These are phyloP conservation scores for Didymella glomerata DNA, from an alignment of 2,329 filamentous ascomycete genomes.

Conservation along the genomic window DNA sequence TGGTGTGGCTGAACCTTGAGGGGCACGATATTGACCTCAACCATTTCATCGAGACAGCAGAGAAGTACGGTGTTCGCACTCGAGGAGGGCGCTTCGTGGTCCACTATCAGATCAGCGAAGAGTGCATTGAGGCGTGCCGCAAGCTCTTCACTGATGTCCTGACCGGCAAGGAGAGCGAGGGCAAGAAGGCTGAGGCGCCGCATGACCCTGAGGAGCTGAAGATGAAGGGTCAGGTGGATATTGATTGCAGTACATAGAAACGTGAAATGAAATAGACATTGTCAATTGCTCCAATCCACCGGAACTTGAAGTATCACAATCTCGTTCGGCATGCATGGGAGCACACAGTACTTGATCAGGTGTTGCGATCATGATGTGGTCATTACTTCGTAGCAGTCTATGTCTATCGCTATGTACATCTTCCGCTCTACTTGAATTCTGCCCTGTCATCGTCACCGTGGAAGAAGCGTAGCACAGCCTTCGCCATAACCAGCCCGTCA, in stretches of 20 bases:
- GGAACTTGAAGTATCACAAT: too few relatives aligned
- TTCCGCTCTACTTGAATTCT: slow-evolving; percentile 8
- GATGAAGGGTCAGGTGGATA: slow-evolving; percentile 37
- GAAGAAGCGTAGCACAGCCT: slow-evolving; percentile 45
- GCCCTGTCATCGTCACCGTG: slow-evolving; percentile 44
- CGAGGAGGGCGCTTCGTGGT: slow-evolving; percentile 69
- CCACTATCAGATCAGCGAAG: slow-evolving; percentile 76
- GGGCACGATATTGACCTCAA: slow-evolving; percentile 63
- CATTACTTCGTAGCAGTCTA: background rate
- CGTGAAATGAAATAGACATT: too few relatives aligned
- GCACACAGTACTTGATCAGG: too few relatives aligned
- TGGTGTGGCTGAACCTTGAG: slow-evolving; percentile 83
- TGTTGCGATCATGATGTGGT: too few relatives aligned
- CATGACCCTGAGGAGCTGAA: slow-evolving; percentile 39
- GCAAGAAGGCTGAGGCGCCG: slow-evolving; percentile 33
- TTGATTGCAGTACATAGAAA: slow-evolving; percentile 1
- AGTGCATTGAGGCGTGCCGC: slow-evolving; percentile 58
- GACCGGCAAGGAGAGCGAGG: slow-evolving; percentile 30
- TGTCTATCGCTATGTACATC: background rate
- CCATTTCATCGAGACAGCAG: slow-evolving; percentile 63
- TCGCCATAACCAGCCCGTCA: slow-evolving; percentile 41
- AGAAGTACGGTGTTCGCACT: slow-evolving; percentile 66
- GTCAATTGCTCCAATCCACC: too few relatives aligned
- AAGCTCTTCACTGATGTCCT: slow-evolving; percentile 39
- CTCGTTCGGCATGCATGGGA: too few relatives aligned